Percentiles rank a stretch among this genome's conserved stretches.
Evolutionary conservation across 768 basidiomycete species (phyloP).

Genomic region (Suillus decipiens): DNA sequence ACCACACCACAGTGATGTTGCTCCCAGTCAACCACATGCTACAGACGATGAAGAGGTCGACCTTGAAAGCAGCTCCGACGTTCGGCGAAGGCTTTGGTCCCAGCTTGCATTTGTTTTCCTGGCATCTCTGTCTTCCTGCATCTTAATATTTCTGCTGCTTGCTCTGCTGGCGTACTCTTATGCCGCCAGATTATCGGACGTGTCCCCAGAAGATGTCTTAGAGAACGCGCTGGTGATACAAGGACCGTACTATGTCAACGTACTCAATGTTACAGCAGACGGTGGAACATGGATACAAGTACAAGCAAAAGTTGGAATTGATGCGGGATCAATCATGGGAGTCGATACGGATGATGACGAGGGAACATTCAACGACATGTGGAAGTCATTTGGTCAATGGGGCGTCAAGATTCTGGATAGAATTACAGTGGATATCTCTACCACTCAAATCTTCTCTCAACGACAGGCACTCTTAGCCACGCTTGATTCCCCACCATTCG

Average conservation of each 20-base stretch:
- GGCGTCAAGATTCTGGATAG: constrained; percentile 56
- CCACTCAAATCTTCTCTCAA: constrained; percentile 50
- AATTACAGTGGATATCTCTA: constrained; percentile 57
- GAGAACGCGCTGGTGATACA: constrained; percentile 53
- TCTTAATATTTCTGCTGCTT: constrained; percentile 45
- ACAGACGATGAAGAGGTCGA: constrained; percentile 20
- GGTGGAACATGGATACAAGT: constrained; percentile 63
- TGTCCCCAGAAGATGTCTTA: constrained; percentile 61
- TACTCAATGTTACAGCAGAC: constrained; percentile 59
- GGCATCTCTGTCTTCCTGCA: constrained; percentile 51
- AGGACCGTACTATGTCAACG: constrained; percentile 62
- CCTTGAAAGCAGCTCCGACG: constrained; percentile 21
- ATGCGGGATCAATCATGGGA: constrained; percentile 62
- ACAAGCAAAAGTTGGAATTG: constrained; percentile 60
- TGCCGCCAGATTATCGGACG: constrained; percentile 51
- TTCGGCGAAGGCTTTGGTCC: constrained; percentile 33
- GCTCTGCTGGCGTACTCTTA: constrained; percentile 67
- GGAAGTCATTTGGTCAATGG: constrained; percentile 72
- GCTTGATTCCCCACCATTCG: constrained; percentile 49
- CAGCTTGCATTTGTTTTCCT: constrained; percentile 52
- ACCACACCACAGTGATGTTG: constrained; percentile 15
- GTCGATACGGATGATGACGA: constrained; percentile 50
- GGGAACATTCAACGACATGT: constrained; percentile 45
- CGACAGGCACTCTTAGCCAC: constrained; percentile 43
- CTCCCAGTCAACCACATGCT: constrained; percentile 20